Conservation (phyloP, 768 basidiomycete species). For the Pleurotus citrinopileatus region DNA sequence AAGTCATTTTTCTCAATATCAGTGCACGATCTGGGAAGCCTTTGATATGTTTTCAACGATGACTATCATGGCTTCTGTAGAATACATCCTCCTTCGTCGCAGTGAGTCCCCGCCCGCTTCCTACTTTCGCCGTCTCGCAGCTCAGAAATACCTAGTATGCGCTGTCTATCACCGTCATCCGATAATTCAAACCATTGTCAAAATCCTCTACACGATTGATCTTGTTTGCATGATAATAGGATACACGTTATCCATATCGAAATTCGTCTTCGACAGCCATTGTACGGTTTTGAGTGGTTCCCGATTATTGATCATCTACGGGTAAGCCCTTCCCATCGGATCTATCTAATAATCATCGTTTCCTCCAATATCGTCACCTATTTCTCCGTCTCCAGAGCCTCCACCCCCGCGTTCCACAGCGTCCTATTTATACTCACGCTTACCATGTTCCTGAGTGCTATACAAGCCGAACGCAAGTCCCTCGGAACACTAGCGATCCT, state of each 20-base stretch:
- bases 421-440: neutral
- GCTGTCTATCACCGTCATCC: neutral
- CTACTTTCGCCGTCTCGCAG: no score
- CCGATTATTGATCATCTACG: neutral
- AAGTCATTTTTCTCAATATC: neutral
- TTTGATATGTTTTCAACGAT: neutral
- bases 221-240: neutral
- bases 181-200: neutral
- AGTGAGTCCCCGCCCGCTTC: neutral
- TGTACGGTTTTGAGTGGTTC: neutral
- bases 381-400: neutral
- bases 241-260: neutral
- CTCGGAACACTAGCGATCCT: constrained; percentile 30
- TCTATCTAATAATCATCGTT: neutral
- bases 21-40: neutral
- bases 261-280: neutral
- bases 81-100: neutral
- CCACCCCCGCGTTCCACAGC: neutral
- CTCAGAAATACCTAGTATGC: no score
- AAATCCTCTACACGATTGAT: neutral
- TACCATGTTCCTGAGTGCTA: constrained; percentile 3
- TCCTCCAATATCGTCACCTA: no score
- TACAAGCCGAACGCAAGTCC: constrained; percentile 28
- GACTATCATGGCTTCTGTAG: neutral
- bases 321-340: neutral